Conservation (phyloP, 371 early-diverging fungal genomes). For the Actinomucor elegans region DNA sequence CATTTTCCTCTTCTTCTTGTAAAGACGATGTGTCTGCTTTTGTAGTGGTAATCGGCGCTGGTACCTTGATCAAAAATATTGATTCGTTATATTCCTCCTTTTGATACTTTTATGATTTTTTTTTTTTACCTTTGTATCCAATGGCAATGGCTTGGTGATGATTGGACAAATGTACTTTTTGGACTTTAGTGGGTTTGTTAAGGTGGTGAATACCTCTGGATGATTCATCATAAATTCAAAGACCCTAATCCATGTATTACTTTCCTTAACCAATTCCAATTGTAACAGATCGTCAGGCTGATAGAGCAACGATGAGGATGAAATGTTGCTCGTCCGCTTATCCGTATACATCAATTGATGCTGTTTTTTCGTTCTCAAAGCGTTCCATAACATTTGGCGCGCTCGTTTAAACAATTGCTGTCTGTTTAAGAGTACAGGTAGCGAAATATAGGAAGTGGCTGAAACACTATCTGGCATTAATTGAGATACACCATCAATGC, state of each 20-base stretch:
- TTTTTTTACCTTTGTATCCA: too few species aligned
- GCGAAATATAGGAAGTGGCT: constrained; percentile 4
- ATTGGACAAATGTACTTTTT: constrained; percentile 4
- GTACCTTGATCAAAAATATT: too few species aligned
- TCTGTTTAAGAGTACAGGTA: constrained; percentile 1
- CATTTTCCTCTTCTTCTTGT: constrained; percentile 10
- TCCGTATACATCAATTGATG: neutral
- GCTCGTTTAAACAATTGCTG: constrained; percentile 8
- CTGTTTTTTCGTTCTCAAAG: neutral
- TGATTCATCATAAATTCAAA: constrained; percentile 26
- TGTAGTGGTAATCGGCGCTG: too few species aligned
- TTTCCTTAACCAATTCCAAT: constrained; percentile 26
- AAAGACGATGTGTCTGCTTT: too few species aligned
- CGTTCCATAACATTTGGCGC: neutral
- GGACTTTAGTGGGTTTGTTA: constrained; percentile 11
- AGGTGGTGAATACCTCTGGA: constrained; percentile 13
- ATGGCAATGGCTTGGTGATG: too few species aligned
- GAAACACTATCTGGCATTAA: constrained; percentile 2
- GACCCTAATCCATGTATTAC: constrained; percentile 22
- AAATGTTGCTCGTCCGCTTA: neutral
- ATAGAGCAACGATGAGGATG: constrained; percentile 1
- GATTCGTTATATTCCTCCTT: too few species aligned
- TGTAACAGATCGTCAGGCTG: constrained; percentile 27
- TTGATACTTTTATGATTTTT: too few species aligned
- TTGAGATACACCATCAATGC: constrained; percentile 22